Percentiles rank a stretch among this genome's conserved stretches.
Evolutionary conservation across 192 early-diverging fungal genomes (phyloP).

Genomic region (Backusella luteola): DNA sequence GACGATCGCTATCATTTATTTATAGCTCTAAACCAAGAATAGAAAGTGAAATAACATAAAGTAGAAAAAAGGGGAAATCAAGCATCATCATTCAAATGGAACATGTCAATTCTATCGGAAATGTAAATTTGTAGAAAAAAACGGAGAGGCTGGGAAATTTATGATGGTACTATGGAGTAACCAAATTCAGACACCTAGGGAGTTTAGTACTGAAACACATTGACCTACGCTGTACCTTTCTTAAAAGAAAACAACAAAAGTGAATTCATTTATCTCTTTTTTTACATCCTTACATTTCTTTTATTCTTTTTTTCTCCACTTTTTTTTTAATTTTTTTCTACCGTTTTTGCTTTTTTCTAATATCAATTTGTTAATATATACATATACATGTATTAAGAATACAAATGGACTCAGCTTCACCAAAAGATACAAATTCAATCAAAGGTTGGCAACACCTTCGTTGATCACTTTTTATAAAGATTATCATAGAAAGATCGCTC

Average conservation of each 20-base stretch:
- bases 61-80: conserved; percentile 8
- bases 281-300: conserved; percentile 19
- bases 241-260: conserved; percentile 12
- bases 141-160: conserved; percentile 12
- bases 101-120: conserved; percentile 5
- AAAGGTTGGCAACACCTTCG: conserved; percentile 5
- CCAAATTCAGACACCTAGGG: conserved; percentile 17
- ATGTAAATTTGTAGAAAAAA: conserved; percentile 9
- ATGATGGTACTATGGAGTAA: conserved; percentile 6
- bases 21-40: background rate
- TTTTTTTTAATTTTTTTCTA: background rate
- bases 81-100: conserved; percentile 2
- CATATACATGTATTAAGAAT: background rate
- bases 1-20: conserved; percentile 1
- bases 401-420: background rate
- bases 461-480: background rate
- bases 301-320: conserved; percentile 7
- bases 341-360: background rate
- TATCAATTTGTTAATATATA: conserved; percentile 8
- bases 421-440: conserved; percentile 3
- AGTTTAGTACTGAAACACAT: conserved; percentile 28
- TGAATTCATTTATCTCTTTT: conserved; percentile 14
- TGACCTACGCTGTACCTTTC: conserved; percentile 23
- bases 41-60: background rate
- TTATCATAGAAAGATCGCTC: background rate